Conservation (phyloP, 805 yeast genomes). For the Ogataea polymorpha region DNA sequence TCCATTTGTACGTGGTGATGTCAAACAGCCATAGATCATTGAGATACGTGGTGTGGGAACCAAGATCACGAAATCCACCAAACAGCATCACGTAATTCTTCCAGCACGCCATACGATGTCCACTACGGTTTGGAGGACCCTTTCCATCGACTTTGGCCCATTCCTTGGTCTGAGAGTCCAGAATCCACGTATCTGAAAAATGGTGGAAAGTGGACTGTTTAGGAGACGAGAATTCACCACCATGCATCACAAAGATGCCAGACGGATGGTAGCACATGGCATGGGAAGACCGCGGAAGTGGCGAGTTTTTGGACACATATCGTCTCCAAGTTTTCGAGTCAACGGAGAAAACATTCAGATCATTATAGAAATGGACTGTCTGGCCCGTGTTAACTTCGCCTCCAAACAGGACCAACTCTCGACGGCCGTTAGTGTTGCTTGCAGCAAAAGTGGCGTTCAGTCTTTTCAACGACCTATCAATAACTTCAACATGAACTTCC, state of each 20-base stretch:
- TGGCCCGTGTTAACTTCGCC: constrained; percentile 66
- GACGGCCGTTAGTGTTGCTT: constrained; percentile 68
- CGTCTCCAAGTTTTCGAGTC: constrained; percentile 82
- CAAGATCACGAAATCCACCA: constrained; percentile 94
- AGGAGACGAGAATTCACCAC: constrained; percentile 97
- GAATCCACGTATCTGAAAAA: constrained; percentile 93
- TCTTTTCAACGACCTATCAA: constrained; percentile 62
- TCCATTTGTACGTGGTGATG: constrained; percentile 86
- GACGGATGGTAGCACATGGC: constrained; percentile 92
- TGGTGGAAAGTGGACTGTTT: constrained; percentile 95
- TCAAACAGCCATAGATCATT: constrained; percentile 92
- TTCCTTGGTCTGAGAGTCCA: constrained; percentile 79
- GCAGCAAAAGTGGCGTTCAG: constrained; percentile 74
- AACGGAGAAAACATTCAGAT: constrained; percentile 65
- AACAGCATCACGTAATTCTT: constrained; percentile 80
- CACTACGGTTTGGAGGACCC: constrained; percentile 85
- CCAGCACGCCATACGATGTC: constrained; percentile 89
- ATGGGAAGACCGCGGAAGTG: constrained; percentile 90
- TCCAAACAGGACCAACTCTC: constrained; percentile 82
- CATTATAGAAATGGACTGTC: constrained; percentile 75
- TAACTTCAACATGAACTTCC: constrained; percentile 59
- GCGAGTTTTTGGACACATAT: constrained; percentile 77
- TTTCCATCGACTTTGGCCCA: constrained; percentile 85
- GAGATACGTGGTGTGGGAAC: constrained; percentile 76
- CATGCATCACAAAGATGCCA: constrained; percentile 82